Conservation (phyloP, 345 rosid genomes). For the Eucalyptus erythrocorys region DNA sequence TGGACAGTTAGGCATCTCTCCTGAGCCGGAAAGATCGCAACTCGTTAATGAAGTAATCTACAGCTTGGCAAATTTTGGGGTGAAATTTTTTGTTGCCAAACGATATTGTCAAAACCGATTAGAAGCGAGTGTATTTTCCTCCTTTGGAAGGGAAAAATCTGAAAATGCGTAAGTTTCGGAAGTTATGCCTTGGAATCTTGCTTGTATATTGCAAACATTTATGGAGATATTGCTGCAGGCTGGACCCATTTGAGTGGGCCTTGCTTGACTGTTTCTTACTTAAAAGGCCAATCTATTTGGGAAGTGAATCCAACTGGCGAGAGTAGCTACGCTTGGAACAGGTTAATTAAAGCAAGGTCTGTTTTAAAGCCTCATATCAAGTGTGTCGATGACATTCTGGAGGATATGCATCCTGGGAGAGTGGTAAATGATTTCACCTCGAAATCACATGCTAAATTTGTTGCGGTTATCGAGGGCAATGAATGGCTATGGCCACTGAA, state of each 20-base stretch:
- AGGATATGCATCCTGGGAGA: not conserved
- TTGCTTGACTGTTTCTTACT: not conserved
- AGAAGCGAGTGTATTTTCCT: not conserved
- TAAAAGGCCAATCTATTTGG: not conserved
- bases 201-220: not conserved
- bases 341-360: not conserved
- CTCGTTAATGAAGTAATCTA: not conserved
- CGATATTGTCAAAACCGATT: not conserved
- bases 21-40: fast-evolving
- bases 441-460: not conserved
- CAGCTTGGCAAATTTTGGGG: not conserved
- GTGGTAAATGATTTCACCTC: not conserved
- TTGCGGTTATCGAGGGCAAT: not conserved
- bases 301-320: not conserved
- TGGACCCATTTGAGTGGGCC: not conserved
- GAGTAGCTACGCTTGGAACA: not conserved
- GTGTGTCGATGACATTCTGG: not conserved
- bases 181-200: not conserved
- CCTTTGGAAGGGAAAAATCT: not conserved
- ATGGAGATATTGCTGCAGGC: not conserved
- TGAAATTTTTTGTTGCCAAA: not conserved
- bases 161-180: not conserved
- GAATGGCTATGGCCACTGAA: not conserved
- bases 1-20: not conserved
- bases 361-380: no score